A percentile compares a stretch with the other conserved stretches of the same genome.
These are phyloP conservation scores for Coniochaeta sp. DNA, from an alignment of 2,329 filamentous ascomycete species.

Conservation along the genomic window DNA sequence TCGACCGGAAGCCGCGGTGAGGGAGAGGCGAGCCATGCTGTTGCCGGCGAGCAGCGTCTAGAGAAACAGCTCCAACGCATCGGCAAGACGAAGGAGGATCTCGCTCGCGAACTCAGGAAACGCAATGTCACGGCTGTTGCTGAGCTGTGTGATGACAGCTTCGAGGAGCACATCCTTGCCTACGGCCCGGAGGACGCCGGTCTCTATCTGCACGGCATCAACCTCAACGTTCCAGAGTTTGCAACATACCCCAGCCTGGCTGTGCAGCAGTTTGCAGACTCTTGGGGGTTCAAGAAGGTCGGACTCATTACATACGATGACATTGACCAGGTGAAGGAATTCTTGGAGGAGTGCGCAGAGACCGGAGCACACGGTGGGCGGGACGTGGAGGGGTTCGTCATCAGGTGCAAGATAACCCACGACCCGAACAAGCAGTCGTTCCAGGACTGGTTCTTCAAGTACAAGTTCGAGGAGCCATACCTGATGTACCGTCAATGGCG, in stretches of 20 bases:
- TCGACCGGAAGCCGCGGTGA: slow-evolving; percentile 79
- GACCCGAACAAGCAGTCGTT: slow-evolving; percentile 46
- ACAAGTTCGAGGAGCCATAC: slow-evolving; percentile 98
- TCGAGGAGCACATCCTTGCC: slow-evolving; percentile 93
- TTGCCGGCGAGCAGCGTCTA: slow-evolving; percentile 73
- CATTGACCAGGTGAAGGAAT: slow-evolving; percentile 64
- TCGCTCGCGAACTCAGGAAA: slow-evolving; percentile 65
- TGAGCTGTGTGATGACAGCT: slow-evolving; percentile 90
- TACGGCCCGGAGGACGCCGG: slow-evolving; percentile 79
- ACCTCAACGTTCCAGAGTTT: slow-evolving; percentile 90
- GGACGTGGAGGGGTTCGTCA: slow-evolving; percentile 94
- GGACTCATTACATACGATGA: slow-evolving; percentile 72
- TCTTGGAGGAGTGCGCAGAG: slow-evolving; percentile 78
- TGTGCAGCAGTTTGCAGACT: slow-evolving; percentile 84
- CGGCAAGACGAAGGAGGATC: slow-evolving; percentile 70
- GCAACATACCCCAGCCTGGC: slow-evolving; percentile 73
- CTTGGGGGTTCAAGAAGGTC: slow-evolving; percentile 91
- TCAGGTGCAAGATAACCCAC: slow-evolving; percentile 70
- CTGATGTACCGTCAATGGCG: slow-evolving; percentile 98
- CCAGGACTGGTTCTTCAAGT: slow-evolving; percentile 99
- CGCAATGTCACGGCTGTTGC: slow-evolving; percentile 93
- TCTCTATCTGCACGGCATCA: slow-evolving; percentile 92
- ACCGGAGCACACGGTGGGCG: slow-evolving; percentile 84
- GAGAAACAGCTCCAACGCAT: slow-evolving; percentile 70
- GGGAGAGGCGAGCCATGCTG: slow-evolving; percentile 69